phyloP scores from a whole-genome alignment of 441 rosid genomes.

The Pelargonium exstipulatum region DNA sequence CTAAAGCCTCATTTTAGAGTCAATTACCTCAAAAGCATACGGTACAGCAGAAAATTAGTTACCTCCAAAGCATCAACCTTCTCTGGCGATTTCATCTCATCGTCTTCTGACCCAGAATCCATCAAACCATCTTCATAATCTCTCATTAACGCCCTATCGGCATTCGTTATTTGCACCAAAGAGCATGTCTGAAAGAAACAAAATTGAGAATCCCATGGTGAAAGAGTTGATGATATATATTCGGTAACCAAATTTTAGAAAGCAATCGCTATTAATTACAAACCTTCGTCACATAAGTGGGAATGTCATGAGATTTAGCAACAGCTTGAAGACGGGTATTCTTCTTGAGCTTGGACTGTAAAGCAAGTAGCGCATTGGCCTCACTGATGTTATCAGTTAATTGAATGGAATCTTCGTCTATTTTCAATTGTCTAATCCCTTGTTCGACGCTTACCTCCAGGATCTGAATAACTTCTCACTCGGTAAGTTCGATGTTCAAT shows the following conservation, averaged over 20 bases:
- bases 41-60: conserved; percentile 10
- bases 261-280: conserved; percentile 22
- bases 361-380: conserved; percentile 28
- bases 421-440: conserved; percentile 59
- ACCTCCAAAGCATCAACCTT: conserved; percentile 85
- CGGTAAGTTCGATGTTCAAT: conserved; percentile 27
- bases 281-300: conserved; percentile 69
- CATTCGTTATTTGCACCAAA: conserved; percentile 67
- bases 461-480: conserved; percentile 53
- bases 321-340: conserved; percentile 57
- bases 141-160: conserved; percentile 42
- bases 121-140: conserved; percentile 44
- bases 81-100: conserved; percentile 41
- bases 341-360: conserved; percentile 30
- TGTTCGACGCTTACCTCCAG: conserved; percentile 61
- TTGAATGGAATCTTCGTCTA: conserved; percentile 39
- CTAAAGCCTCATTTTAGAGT: not conserved
- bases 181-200: conserved; percentile 60
- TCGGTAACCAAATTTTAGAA: conserved; percentile 4
- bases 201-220: conserved; percentile 1
- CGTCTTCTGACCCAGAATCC: conserved; percentile 42
- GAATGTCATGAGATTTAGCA: conserved; percentile 58
- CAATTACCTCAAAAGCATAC: conserved; percentile 66
- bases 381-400: conserved; percentile 60
- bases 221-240: not conserved